Evolutionary conservation across 2,329 filamentous ascomycete species (phyloP), one percentile per base, ranked within the genome.

Genomic region (Xylariaceae sp.): DNA sequence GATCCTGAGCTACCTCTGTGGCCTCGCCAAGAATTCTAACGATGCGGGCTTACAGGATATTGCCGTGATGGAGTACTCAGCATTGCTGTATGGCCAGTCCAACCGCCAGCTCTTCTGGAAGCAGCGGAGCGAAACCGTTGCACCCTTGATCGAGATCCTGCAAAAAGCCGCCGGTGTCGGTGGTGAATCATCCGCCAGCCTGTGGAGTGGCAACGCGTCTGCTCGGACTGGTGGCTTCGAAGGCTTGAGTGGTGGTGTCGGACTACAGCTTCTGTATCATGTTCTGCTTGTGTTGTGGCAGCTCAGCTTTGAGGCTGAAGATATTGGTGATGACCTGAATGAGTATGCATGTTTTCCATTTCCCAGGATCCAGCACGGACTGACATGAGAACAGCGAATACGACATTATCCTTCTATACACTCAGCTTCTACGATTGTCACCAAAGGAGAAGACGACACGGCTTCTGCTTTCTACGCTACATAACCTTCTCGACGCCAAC

Each of bases 401-500:
- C 73, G 92, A 97, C 66, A 87, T 97, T 60, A 81, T 97, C 57
- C 81, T 91, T 43, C 82, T 97, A 42, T 97, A 96, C 71, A 91
- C 89, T n/a, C 89, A 95, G 60, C 85, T 99, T 36, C 79, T 99
- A 50, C 88, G 91, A 49, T 78, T 96, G 40, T 97, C 94, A 2
- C 92, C 93, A 42, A 99, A 99, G 72, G 94, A 97, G 70, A 99
- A 99, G 79, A 97, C 93, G 1, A 97, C 93, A 1, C 86, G 94
- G 31, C 81, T 99, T 48, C 83, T 97, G 42, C 80, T 97, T 42
- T 91, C 91, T 10, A 97, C 93, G 7, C 81, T 99, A 39, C 82
- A 88, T 69, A 97, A 96, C 72, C 84, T 99, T 42, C 83, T 97
- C 36, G 75, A 76, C 42, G 75, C 77, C 55, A 86, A 90, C 77